Evolutionary conservation across 2,329 filamentous ascomycete species (phyloP).

Genomic region (Lasiodiplodia citricola): DNA sequence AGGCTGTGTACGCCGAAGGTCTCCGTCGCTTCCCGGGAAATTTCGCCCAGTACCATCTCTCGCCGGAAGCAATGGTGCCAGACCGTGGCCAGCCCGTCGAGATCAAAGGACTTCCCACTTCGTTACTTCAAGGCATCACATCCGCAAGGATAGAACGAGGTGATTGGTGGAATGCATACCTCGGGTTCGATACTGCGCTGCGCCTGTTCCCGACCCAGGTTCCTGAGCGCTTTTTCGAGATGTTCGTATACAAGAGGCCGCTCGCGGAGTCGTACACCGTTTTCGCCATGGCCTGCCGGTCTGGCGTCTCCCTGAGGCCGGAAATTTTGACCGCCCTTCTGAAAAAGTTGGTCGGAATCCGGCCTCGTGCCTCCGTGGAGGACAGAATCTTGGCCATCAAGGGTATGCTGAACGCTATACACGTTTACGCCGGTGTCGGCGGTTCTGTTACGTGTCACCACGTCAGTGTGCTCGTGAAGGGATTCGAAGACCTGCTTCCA

Average conservation of each 20-base stretch:
- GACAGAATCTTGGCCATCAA: slow-evolving; percentile 32
- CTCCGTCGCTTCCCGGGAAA: slow-evolving; percentile 54
- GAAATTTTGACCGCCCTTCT: slow-evolving; percentile 42
- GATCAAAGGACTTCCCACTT: slow-evolving; percentile 46
- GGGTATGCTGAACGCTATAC: slow-evolving; percentile 49
- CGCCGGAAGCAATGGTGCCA: slow-evolving; percentile 52
- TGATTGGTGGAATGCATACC: slow-evolving; percentile 55
- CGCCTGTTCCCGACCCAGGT: slow-evolving; percentile 52
- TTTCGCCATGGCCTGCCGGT: slow-evolving; percentile 55
- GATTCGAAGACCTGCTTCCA: slow-evolving; percentile 36
- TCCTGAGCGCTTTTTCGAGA: slow-evolving; percentile 50
- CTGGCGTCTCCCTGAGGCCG: slow-evolving; percentile 44
- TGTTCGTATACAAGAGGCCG: slow-evolving; percentile 54
- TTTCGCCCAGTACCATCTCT: slow-evolving; percentile 55
- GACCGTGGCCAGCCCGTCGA: slow-evolving; percentile 44
- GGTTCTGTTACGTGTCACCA: slow-evolving; percentile 43
- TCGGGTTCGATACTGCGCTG: slow-evolving; percentile 55
- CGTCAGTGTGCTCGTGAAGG: slow-evolving; percentile 45
- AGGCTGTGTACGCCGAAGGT: slow-evolving; percentile 52
- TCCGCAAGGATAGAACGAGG: slow-evolving; percentile 52
- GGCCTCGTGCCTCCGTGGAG: slow-evolving; percentile 26
- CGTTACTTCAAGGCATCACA: slow-evolving; percentile 55
- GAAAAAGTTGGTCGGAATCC: slow-evolving; percentile 37
- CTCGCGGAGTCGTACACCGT: slow-evolving; percentile 54
- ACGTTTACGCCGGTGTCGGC: slow-evolving; percentile 49